phyloP scores from a whole-genome alignment of 2,329 filamentous ascomycete genomes.

The Alternaria novae-zelandiae region DNA sequence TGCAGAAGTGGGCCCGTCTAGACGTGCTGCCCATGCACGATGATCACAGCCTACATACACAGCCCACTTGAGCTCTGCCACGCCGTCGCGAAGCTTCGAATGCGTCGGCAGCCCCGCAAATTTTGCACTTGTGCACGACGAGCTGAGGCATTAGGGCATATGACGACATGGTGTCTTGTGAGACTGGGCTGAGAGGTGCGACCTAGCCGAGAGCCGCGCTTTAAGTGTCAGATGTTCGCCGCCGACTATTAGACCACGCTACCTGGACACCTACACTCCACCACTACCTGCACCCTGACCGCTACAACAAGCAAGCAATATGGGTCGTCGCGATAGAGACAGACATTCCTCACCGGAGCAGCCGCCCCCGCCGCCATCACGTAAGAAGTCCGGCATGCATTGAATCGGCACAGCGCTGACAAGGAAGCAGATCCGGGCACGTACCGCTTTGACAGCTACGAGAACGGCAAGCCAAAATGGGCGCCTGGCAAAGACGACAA shows the following conservation, averaged over 20 bases:
- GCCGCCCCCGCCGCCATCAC: slow-evolving; percentile 22
- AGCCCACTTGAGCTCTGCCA: slow-evolving; percentile 21
- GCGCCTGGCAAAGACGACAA: slow-evolving; percentile 29
- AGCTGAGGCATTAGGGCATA: slow-evolving; percentile 14
- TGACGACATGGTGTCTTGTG: slow-evolving; percentile 24
- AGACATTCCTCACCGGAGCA: slow-evolving; percentile 12
- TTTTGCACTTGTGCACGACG: slow-evolving; percentile 9
- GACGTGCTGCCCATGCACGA: slow-evolving; percentile 20
- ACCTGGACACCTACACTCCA: neutral
- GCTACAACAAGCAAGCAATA: slow-evolving; percentile 2
- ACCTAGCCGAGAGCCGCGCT: slow-evolving; percentile 5
- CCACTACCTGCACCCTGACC: neutral
- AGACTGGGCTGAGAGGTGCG: slow-evolving; percentile 5
- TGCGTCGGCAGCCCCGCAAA: slow-evolving; percentile 13
- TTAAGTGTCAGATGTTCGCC: slow-evolving; percentile 21
- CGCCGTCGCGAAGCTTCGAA: slow-evolving; percentile 21
- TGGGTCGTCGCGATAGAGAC: slow-evolving; percentile 30
- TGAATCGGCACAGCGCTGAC: neutral
- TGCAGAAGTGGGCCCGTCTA: slow-evolving; percentile 4
- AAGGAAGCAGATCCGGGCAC: slow-evolving; percentile 22
- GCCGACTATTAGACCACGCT: neutral
- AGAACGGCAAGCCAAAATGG: slow-evolving; percentile 37
- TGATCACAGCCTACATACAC: slow-evolving; percentile 20
- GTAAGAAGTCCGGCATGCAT: neutral
- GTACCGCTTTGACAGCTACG: slow-evolving; percentile 37